Evolutionary conservation across 306 rosid genomes (phyloP).

Genomic region (Albizia julibrissin): DNA sequence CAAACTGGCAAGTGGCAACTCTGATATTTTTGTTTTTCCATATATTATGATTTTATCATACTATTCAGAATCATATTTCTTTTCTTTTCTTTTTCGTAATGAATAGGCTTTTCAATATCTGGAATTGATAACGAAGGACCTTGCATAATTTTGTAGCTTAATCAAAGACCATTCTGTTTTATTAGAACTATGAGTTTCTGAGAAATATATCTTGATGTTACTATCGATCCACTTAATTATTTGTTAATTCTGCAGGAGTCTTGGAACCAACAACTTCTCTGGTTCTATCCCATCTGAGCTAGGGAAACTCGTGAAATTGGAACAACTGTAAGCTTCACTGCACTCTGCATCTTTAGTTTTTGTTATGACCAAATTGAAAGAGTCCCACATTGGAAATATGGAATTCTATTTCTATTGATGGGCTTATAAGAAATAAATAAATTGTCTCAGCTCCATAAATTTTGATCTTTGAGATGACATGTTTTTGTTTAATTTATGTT

Average conservation of each 20-base stretch:
- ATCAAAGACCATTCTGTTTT: background rate
- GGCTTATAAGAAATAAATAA: too few relatives aligned
- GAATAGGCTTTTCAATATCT: background rate
- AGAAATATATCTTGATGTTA: background rate
- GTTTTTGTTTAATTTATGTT: background rate
- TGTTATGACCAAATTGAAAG: background rate
- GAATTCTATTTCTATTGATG: too few relatives aligned
- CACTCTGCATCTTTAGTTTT: background rate
- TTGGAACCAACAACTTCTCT: constrained; percentile 63
- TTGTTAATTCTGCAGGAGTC: constrained; percentile 44
- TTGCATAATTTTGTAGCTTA: background rate
- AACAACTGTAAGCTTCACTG: constrained; percentile 53
- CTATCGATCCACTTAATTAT: background rate
- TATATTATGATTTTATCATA: background rate
- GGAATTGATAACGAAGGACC: background rate
- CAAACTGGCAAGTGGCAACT: background rate
- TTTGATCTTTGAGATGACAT: background rate
- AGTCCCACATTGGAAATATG: too few relatives aligned
- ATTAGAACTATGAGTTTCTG: background rate
- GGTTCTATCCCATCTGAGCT: constrained; percentile 77
- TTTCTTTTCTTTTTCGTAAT: background rate
- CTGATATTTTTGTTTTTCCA: background rate
- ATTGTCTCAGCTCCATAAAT: too few relatives aligned
- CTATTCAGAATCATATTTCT: background rate
- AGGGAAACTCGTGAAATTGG: constrained; percentile 53